A percentile compares a stretch with the other conserved stretches of the same genome.
Conservation (phyloP, 345 rosid species). For the Bruguiera sexangula region DNA sequence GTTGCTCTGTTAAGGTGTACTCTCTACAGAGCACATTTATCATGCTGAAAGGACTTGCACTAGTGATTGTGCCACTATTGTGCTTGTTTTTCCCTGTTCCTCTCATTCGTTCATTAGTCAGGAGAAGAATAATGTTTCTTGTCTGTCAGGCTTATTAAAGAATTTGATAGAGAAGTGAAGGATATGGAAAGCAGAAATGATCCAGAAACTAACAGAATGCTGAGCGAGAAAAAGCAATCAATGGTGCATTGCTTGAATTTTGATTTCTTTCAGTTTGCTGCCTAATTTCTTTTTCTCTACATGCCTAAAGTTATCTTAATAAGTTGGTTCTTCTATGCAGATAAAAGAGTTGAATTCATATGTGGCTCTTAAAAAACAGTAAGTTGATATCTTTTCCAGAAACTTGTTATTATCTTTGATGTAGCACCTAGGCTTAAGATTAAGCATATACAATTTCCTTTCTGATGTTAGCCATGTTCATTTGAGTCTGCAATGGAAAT, state of each 20-base stretch:
- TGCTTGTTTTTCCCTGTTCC: background rate
- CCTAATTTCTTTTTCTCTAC: background rate
- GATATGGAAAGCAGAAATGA: conserved; percentile 62
- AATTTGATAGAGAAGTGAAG: conserved; percentile 80
- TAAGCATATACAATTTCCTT: background rate
- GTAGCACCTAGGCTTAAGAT: background rate
- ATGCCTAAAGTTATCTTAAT: conserved; percentile 21
- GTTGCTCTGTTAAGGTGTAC: too few species aligned
- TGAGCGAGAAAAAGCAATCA: conserved; percentile 81
- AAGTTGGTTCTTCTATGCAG: conserved; percentile 40
- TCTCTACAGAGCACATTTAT: too few species aligned
- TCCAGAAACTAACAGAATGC: conserved; percentile 55
- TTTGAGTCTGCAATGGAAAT: background rate
- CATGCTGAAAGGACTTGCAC: too few species aligned
- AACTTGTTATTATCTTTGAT: background rate
- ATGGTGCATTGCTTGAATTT: conserved; percentile 43
- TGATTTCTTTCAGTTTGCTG: background rate
- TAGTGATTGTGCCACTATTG: too few species aligned
- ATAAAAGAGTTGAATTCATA: conserved; percentile 77
- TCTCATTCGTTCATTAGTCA: background rate
- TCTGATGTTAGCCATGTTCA: background rate
- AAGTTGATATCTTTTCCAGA: conserved; percentile 21
- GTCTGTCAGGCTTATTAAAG: conserved; percentile 80
- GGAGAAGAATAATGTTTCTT: conserved; percentile 1
- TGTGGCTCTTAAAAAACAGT: conserved; percentile 78